phyloP scores from a whole-genome alignment of 768 basidiomycete species.

The Mycena indigotica region DNA sequence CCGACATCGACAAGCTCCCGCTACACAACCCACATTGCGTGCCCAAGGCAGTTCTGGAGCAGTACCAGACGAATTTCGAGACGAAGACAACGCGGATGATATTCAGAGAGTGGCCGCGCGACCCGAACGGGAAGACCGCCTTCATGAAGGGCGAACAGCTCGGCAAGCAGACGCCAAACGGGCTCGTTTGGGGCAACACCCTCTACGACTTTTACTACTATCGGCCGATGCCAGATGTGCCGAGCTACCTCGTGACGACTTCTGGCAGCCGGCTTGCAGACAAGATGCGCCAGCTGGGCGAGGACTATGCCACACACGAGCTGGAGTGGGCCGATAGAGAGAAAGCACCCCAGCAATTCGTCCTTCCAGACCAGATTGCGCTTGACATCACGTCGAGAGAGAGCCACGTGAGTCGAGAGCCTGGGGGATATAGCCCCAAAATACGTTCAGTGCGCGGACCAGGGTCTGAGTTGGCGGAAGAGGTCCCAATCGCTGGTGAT shows the following conservation, averaged over 20 bases:
- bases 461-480: neutral
- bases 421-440: neutral
- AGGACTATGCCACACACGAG: slow-evolving; percentile 36
- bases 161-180: slow-evolving; percentile 38
- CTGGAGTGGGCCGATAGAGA: slow-evolving; percentile 39
- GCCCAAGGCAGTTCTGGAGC: neutral
- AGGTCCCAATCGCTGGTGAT: neutral
- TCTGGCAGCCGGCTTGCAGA: slow-evolving; percentile 39
- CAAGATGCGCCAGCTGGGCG: slow-evolving; percentile 39
- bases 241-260: slow-evolving; percentile 24
- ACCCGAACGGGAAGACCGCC: slow-evolving; percentile 14
- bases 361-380: slow-evolving; percentile 16
- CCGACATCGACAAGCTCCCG: neutral
- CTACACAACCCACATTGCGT: neutral
- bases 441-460: slow-evolving; percentile 14
- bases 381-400: slow-evolving; percentile 29
- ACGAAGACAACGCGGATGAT: neutral
- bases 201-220: slow-evolving; percentile 44
- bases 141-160: slow-evolving; percentile 15
- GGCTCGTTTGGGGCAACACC: slow-evolving; percentile 44
- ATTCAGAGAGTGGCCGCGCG: neutral
- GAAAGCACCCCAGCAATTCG: slow-evolving; percentile 34
- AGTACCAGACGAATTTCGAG: neutral
- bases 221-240: slow-evolving; percentile 24
- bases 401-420: neutral